Conservation (phyloP, 176 grass and related monocot genomes). For the Rhynchospora tenuis region DNA sequence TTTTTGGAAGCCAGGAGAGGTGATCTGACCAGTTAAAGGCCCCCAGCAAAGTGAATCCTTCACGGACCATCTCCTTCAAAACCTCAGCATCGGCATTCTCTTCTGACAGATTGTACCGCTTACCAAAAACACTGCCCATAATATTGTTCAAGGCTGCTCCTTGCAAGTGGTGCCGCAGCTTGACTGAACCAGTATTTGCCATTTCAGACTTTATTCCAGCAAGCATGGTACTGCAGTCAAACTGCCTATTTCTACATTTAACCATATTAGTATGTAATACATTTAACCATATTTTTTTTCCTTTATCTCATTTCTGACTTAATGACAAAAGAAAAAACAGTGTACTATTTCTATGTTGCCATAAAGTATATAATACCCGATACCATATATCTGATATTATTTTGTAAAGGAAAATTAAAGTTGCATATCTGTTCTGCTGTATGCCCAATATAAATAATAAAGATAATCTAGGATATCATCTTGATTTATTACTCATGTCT, state of each 20-base stretch:
- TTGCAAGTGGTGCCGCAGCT: constrained; percentile 47
- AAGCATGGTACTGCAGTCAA: constrained; percentile 44
- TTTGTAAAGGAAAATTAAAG: too few species aligned
- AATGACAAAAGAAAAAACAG: too few species aligned
- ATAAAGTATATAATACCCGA: too few species aligned
- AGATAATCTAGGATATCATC: too few species aligned
- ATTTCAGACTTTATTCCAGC: constrained; percentile 22
- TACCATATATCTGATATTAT: too few species aligned
- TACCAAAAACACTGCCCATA: constrained; percentile 69
- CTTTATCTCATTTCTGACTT: too few species aligned
- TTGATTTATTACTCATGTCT: too few species aligned
- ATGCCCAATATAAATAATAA: too few species aligned
- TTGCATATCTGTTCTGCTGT: too few species aligned
- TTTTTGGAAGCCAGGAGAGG: constrained; percentile 42
- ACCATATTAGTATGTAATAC: too few species aligned
- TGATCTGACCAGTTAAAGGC: constrained; percentile 51
- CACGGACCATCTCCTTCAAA: constrained; percentile 22
- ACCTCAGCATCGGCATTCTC: constrained; percentile 26
- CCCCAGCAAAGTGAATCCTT: constrained; percentile 47
- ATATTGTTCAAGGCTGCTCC: constrained; percentile 69
- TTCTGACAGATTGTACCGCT: constrained; percentile 29
- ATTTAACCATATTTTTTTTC: too few species aligned
- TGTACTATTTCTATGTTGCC: too few species aligned
- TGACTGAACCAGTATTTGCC: constrained; percentile 20
- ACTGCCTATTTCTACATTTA: not conserved